A percentile compares a stretch with the other conserved stretches of the same genome.
phyloP scores from a whole-genome alignment of 352 stramenopile genomes.

The Phytophthora meadii region DNA sequence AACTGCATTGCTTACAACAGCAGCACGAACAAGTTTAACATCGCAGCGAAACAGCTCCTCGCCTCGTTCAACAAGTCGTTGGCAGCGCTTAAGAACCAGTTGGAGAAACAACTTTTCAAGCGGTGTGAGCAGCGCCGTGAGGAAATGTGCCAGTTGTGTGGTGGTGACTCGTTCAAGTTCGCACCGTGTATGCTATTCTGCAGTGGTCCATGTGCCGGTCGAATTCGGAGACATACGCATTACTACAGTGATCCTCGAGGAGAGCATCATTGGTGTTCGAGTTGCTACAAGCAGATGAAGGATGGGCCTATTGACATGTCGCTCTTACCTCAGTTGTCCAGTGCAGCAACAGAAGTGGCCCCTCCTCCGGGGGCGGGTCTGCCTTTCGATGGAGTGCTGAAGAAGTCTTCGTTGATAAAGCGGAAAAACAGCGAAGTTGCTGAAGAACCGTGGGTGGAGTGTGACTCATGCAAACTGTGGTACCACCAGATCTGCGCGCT shows the following conservation, averaged over 20 bases:
- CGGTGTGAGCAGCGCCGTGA: slow-evolving; percentile 82
- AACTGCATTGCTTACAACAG: slow-evolving; percentile 93
- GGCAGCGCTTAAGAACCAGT: slow-evolving; percentile 69
- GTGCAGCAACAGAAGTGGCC: slow-evolving; percentile 56
- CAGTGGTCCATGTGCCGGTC: slow-evolving; percentile 81
- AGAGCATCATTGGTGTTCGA: slow-evolving; percentile 90
- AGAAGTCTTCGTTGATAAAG: slow-evolving; percentile 95
- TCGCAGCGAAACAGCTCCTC: slow-evolving; percentile 83
- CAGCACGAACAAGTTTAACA: slow-evolving; percentile 91
- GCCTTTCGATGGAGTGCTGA: slow-evolving; percentile 78
- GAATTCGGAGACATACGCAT: slow-evolving; percentile 86
- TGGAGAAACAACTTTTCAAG: slow-evolving; percentile 89
- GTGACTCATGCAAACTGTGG: slow-evolving; percentile 98
- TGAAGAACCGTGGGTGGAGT: slow-evolving; percentile 98
- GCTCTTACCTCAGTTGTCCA: slow-evolving; percentile 75
- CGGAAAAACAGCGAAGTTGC: slow-evolving; percentile 99
- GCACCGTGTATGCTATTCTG: slow-evolving; percentile 91
- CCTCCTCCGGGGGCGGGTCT: slow-evolving; percentile 31
- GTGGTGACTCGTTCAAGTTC: slow-evolving; percentile 92
- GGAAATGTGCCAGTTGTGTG: slow-evolving; percentile 91
- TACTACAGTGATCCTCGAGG: slow-evolving; percentile 88
- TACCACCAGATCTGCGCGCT: slow-evolving; percentile 99
- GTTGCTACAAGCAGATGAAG: slow-evolving; percentile 92
- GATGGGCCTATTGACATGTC: slow-evolving; percentile 93
- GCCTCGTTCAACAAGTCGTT: slow-evolving; percentile 80